These are phyloP conservation scores for Teunomyces funiuensis DNA, from an alignment of 805 yeast genomes.

Conservation along the genomic window DNA sequence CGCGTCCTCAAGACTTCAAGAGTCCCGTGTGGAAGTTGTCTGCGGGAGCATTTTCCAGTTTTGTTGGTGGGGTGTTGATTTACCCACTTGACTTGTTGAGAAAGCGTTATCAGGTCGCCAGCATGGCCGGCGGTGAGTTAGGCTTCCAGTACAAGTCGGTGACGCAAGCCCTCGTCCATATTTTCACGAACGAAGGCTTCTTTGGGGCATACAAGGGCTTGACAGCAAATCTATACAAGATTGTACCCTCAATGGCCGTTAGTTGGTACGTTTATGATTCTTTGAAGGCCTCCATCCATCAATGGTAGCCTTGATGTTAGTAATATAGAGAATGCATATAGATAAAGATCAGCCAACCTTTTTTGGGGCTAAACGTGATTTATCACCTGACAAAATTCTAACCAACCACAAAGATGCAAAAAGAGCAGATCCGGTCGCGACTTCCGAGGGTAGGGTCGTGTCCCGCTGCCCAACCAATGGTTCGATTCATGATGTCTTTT, in stretches of 20 bases:
- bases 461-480: constrained; percentile 8
- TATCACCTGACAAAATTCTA: neutral
- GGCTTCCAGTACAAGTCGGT: constrained; percentile 85
- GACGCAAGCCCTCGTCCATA: constrained; percentile 67
- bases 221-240: constrained; percentile 81
- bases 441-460: constrained; percentile 4
- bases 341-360: constrained; percentile 4
- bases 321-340: neutral
- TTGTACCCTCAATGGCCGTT: constrained; percentile 94
- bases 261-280: constrained; percentile 87
- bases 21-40: constrained; percentile 57
- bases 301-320: constrained; percentile 23
- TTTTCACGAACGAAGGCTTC: constrained; percentile 72
- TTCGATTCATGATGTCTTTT: constrained; percentile 8
- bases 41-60: constrained; percentile 86
- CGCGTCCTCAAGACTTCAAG: constrained; percentile 34
- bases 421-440: neutral
- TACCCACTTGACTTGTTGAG: constrained; percentile 90
- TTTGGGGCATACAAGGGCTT: constrained; percentile 72
- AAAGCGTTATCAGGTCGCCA: constrained; percentile 86
- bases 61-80: constrained; percentile 83
- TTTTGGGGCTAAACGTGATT: constrained; percentile 11
- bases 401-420: constrained; percentile 13
- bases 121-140: constrained; percentile 72
- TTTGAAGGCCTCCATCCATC: constrained; percentile 46